These are phyloP conservation scores for Aschersonia sp. DNA, from an alignment of 2,329 filamentous ascomycete species.

Conservation along the genomic window DNA sequence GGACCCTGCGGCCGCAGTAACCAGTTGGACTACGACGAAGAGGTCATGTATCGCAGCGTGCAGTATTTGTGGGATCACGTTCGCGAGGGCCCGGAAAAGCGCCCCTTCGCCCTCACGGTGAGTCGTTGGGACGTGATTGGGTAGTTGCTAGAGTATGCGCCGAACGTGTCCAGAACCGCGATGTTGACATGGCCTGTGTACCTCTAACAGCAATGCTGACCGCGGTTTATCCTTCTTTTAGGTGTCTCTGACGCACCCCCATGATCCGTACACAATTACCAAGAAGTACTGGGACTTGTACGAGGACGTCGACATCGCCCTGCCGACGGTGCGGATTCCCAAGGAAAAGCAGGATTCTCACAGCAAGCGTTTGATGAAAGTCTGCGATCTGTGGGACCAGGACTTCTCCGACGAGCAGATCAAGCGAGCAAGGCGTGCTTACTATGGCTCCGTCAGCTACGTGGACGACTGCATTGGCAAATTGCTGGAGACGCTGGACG, in stretches of 20 bases:
- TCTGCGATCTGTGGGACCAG: constrained; percentile 74
- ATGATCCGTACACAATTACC: constrained; percentile 90
- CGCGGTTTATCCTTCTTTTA: constrained; percentile 7
- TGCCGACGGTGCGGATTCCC: constrained; percentile 65
- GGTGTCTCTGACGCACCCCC: constrained; percentile 84
- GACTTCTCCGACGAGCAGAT: constrained; percentile 76
- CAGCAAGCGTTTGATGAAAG: constrained; percentile 73
- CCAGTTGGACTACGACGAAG: constrained; percentile 90
- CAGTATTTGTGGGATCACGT: constrained; percentile 88
- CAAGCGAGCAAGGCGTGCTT: constrained; percentile 71
- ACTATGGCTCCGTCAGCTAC: constrained; percentile 87
- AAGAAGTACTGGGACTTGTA: constrained; percentile 90
- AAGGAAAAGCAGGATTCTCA: constrained; percentile 76
- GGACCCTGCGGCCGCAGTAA: constrained; percentile 83
- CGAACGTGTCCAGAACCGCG: neutral
- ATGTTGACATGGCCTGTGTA: too few relatives aligned
- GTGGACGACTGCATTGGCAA: constrained; percentile 86
- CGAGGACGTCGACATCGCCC: constrained; percentile 71
- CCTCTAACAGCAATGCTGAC: too few relatives aligned
- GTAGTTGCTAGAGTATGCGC: neutral
- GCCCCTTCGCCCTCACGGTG: constrained; percentile 73
- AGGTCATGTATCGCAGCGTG: constrained; percentile 82
- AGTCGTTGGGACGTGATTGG: constrained; percentile 1
- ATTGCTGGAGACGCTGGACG: constrained; percentile 61
- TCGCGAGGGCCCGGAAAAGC: constrained; percentile 55